phyloP scores from a whole-genome alignment of 169 alveolate species.

The Perkinsus olseni region DNA sequence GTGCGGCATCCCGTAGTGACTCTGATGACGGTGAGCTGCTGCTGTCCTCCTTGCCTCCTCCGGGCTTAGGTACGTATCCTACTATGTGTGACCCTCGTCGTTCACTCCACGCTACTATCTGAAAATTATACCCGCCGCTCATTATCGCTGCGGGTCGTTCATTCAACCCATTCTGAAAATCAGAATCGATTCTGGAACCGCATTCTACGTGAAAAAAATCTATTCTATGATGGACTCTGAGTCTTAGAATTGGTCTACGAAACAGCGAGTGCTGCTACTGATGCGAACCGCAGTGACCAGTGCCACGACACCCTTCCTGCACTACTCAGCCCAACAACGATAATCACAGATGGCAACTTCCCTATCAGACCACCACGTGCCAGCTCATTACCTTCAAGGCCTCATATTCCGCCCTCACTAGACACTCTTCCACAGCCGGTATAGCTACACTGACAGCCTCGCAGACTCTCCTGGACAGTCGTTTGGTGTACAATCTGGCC shows the following conservation, averaged over 20 bases:
- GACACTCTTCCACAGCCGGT: neutral
- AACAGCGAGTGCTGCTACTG: too few relatives aligned
- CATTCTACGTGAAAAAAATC: neutral
- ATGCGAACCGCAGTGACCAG: too few relatives aligned
- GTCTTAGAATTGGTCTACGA: neutral
- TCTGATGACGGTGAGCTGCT: too few relatives aligned
- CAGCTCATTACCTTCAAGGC: neutral
- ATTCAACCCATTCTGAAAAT: too few relatives aligned
- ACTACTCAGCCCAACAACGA: neutral
- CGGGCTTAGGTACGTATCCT: neutral
- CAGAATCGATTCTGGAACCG: neutral
- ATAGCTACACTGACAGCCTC: neutral
- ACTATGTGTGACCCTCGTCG: neutral
- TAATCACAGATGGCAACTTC: too few relatives aligned
- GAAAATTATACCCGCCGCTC: neutral
- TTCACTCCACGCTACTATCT: neutral
- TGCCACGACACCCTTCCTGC: too few relatives aligned
- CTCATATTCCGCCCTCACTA: neutral
- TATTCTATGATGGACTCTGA: neutral
- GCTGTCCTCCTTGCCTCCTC: too few relatives aligned
- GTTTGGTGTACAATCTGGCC: neutral
- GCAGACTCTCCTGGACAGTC: neutral
- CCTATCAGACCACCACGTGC: too few relatives aligned
- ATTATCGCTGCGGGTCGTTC: too few relatives aligned
- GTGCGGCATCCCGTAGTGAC: too few relatives aligned